A percentile compares a stretch with the other conserved stretches of the same genome.
phyloP scores from a whole-genome alignment of 768 basidiomycete species.

The Ramaria sp. region DNA sequence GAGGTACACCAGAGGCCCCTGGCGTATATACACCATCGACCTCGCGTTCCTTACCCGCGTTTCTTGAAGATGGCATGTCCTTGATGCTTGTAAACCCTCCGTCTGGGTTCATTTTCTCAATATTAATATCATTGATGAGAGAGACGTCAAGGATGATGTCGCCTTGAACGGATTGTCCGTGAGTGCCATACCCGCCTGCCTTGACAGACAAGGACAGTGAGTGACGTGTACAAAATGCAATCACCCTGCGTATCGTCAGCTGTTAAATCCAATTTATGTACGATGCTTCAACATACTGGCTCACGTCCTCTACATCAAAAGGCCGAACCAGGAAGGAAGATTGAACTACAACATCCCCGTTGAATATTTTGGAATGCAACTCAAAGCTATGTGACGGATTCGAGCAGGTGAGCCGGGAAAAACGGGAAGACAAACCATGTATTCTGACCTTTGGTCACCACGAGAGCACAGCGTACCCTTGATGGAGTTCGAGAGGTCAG shows the following conservation, averaged over 20 bases:
- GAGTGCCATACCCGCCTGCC: constrained; percentile 86
- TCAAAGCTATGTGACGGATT: constrained; percentile 16
- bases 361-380: constrained; percentile 40
- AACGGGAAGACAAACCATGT: too few relatives aligned
- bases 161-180: constrained; percentile 81
- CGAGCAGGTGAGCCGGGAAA: background rate
- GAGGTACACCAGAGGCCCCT: background rate
- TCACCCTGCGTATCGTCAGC: constrained; percentile 25
- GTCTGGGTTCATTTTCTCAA: constrained; percentile 41
- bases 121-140: constrained; percentile 53
- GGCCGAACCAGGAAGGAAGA: constrained; percentile 65
- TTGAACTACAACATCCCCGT: constrained; percentile 55
- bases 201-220: constrained; percentile 69
- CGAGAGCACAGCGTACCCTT: background rate
- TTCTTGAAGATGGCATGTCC: constrained; percentile 31
- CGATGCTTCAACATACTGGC: constrained; percentile 41
- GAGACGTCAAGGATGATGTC: constrained; percentile 78
- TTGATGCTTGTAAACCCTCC: constrained; percentile 43
- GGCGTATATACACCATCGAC: background rate
- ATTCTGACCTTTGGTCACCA: background rate
- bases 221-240: constrained; percentile 67
- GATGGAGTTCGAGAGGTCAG: background rate
- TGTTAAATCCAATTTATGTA: background rate
- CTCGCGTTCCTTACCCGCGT: background rate
- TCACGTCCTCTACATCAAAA: constrained; percentile 70